A percentile compares a stretch with the other conserved stretches of the same genome.
Conservation (phyloP, 192 early-diverging fungal species). For the Coemansia sp. region DNA sequence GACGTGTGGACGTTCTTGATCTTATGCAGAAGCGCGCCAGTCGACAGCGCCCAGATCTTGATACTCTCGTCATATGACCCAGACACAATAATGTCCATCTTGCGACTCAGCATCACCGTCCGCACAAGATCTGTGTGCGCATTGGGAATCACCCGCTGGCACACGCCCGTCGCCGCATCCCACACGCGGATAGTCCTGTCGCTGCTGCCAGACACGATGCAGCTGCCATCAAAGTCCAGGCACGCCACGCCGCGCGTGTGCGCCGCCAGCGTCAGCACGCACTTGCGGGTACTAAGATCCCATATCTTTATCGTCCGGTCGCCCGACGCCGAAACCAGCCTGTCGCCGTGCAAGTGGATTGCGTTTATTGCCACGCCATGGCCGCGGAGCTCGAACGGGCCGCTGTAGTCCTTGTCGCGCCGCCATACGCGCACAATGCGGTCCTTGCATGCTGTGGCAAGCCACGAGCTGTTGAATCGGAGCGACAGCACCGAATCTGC, state of each 20-base stretch:
- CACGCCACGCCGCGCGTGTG: slow-evolving; percentile 87
- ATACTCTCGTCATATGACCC: slow-evolving; percentile 87
- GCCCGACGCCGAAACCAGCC: slow-evolving; percentile 72
- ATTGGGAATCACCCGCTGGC: slow-evolving; percentile 54
- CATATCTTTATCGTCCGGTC: slow-evolving; percentile 87
- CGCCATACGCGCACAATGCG: slow-evolving; percentile 82
- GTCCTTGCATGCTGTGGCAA: slow-evolving; percentile 87
- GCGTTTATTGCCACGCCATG: slow-evolving; percentile 86
- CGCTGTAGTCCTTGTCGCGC: slow-evolving; percentile 33
- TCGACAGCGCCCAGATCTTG: slow-evolving; percentile 83
- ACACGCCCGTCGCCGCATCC: slow-evolving; percentile 63
- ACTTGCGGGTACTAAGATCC: slow-evolving; percentile 72
- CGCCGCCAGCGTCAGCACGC: slow-evolving; percentile 67
- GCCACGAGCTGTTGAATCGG: slow-evolving; percentile 69
- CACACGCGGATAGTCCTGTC: slow-evolving; percentile 82
- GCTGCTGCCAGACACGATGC: slow-evolving; percentile 83
- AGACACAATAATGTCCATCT: slow-evolving; percentile 68
- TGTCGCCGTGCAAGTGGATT: slow-evolving; percentile 64
- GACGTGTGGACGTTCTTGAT: slow-evolving; percentile 64
- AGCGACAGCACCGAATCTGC: slow-evolving; percentile 74
- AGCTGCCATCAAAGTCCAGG: slow-evolving; percentile 84
- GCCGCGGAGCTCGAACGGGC: slow-evolving; percentile 65
- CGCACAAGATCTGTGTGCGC: slow-evolving; percentile 44
- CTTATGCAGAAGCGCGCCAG: slow-evolving; percentile 62
- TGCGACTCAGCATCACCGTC: slow-evolving; percentile 38